Conservation (phyloP, 2,329 filamentous ascomycete species). For the Aspergillus sp. region DNA sequence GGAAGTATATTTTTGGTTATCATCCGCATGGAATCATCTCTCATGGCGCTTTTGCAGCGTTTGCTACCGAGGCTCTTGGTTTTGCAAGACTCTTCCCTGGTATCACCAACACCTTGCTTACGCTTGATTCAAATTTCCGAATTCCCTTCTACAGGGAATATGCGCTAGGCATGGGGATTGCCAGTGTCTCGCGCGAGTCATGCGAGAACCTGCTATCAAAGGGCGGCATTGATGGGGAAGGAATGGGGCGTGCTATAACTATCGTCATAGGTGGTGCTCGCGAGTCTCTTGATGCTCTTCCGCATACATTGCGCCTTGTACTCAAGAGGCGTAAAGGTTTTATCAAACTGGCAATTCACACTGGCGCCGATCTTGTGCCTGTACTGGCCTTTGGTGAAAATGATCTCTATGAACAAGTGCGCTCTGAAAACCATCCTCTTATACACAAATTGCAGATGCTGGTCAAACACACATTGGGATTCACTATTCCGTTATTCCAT, state of each 20-base stretch:
- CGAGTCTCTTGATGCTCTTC: constrained; percentile 86
- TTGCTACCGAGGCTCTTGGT: constrained; percentile 84
- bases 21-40: constrained; percentile 98
- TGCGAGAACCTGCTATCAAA: constrained; percentile 85
- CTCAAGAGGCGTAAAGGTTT: constrained; percentile 87
- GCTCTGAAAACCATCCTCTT: constrained; percentile 72
- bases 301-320: constrained; percentile 74
- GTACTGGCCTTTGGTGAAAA: constrained; percentile 94
- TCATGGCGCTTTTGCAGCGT: constrained; percentile 90
- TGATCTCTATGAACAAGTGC: constrained; percentile 89
- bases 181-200: constrained; percentile 85
- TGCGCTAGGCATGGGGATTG: constrained; percentile 82
- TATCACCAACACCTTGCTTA: constrained; percentile 90
- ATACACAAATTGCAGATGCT: constrained; percentile 81
- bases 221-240: constrained; percentile 74
- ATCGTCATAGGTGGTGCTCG: constrained; percentile 92
- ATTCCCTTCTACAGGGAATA: constrained; percentile 95
- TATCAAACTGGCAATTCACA: constrained; percentile 86
- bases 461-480: constrained; percentile 83
- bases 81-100: constrained; percentile 88
- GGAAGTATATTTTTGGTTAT: constrained; percentile 96
- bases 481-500: constrained; percentile 88
- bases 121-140: constrained; percentile 93
- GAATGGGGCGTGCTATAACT: constrained; percentile 93
- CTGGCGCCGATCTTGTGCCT: constrained; percentile 90